Evolutionary conservation across 106 monocot genomes (phyloP).

Genomic region (Dioscorea alata): DNA sequence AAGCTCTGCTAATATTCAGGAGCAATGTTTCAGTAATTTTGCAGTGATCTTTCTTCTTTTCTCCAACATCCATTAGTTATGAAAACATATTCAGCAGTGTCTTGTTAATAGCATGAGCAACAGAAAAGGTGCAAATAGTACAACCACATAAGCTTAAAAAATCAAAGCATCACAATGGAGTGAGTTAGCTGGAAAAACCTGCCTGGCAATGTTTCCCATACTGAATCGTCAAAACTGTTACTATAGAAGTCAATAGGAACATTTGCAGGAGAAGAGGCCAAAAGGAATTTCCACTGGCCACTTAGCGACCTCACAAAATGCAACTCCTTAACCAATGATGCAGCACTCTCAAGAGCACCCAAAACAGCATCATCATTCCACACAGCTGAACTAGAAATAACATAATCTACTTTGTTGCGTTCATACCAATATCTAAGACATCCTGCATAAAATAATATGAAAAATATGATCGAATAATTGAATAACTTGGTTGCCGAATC

Average conservation of each 20-base stretch:
- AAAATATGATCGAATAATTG: background rate
- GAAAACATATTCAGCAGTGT: no score
- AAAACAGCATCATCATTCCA: conserved; percentile 90
- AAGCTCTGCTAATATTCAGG: no score
- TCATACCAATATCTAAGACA: conserved; percentile 87
- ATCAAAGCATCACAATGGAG: no score
- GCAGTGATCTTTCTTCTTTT: no score
- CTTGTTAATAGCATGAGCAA: no score
- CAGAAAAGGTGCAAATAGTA: no score
- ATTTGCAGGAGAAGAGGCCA: conserved; percentile 48
- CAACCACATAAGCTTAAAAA: no score
- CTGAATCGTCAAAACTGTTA: conserved; percentile 63
- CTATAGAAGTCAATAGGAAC: conserved; percentile 65
- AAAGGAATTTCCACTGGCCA: conserved; percentile 85
- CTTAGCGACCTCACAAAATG: conserved; percentile 76
- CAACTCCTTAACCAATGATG: conserved; percentile 74
- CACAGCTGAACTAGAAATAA: conserved; percentile 43
- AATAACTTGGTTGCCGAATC: background rate
- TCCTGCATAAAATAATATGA: conserved; percentile 27
- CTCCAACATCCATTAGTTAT: no score
- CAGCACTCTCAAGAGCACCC: conserved; percentile 76
- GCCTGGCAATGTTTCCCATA: conserved; percentile 82
- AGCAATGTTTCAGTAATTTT: no score
- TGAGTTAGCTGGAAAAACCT: conserved; percentile 12
- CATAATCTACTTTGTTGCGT: conserved; percentile 61